These are phyloP conservation scores for Polyplosphaeria fusca DNA, from an alignment of 495 filamentous ascomycete genomes.

Conservation along the genomic window DNA sequence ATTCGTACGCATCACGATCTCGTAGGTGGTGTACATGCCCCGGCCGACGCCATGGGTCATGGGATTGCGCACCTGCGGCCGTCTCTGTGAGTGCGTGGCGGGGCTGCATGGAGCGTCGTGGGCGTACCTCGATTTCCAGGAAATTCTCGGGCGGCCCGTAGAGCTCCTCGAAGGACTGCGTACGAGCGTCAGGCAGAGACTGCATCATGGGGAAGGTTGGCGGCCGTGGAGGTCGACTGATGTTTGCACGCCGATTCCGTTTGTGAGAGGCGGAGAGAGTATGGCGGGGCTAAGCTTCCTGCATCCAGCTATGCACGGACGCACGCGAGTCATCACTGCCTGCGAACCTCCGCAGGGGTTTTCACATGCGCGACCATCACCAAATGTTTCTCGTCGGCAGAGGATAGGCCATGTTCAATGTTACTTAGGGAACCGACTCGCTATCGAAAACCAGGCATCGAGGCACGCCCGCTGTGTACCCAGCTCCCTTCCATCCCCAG, in stretches of 20 bases:
- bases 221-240: background rate
- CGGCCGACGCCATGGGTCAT: conserved; percentile 93
- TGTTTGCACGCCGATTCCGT: background rate
- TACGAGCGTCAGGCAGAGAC: conserved; percentile 50
- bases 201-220: conserved; percentile 30
- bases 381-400: no score
- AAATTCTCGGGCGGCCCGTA: conserved; percentile 99
- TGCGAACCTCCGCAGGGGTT: no score
- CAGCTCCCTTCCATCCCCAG: no score
- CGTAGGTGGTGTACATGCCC: conserved; percentile 98
- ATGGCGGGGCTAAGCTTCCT: conserved; percentile 11
- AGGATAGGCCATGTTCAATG: no score
- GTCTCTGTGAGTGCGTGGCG: conserved; percentile 15
- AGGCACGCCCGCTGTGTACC: no score
- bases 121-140: conserved; percentile 85
- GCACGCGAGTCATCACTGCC: no score
- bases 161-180: conserved; percentile 97
- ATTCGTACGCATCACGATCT: conserved; percentile 94
- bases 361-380: no score
- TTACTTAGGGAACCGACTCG: no score
- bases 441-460: no score
- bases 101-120: background rate
- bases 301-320: no score
- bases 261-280: background rate
- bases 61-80: conserved; percentile 77